Conservation (phyloP, 2,329 filamentous ascomycete genomes). For the Colletotrichum sojae region DNA sequence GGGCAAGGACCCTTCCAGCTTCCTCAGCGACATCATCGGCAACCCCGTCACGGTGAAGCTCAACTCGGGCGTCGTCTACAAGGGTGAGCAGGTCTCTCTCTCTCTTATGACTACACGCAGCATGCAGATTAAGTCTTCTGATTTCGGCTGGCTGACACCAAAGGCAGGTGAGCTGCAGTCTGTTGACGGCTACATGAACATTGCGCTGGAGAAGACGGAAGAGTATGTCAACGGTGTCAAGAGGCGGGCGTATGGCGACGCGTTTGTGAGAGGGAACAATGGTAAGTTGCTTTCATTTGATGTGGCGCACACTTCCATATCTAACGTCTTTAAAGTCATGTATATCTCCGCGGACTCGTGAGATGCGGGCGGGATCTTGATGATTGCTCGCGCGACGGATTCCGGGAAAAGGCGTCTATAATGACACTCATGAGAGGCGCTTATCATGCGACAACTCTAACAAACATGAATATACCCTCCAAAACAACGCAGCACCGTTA, state of each 20-base stretch:
- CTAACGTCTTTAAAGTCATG: conserved; percentile 66
- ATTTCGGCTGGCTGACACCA: conserved; percentile 39
- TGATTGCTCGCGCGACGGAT: not conserved
- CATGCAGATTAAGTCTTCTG: not conserved
- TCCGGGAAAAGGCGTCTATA: conserved; percentile 7
- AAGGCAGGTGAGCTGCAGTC: conserved; percentile 89
- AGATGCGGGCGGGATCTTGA: not conserved
- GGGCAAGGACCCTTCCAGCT: conserved; percentile 92
- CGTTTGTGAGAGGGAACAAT: conserved; percentile 96
- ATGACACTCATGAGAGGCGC: conserved; percentile 5
- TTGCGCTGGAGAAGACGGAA: conserved; percentile 94
- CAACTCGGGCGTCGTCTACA: conserved; percentile 98
- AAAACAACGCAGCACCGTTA: not conserved
- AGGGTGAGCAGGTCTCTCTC: conserved; percentile 70
- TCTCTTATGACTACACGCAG: not conserved
- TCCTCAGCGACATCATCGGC: conserved; percentile 94
- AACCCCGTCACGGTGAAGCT: conserved; percentile 96
- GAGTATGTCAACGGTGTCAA: conserved; percentile 91
- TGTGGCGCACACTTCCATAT: not conserved
- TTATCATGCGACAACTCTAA: conserved; percentile 24
- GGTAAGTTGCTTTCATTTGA: conserved; percentile 67
- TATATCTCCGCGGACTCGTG: conserved; percentile 77
- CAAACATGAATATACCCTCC: conserved; percentile 38
- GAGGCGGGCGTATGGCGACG: conserved; percentile 89
- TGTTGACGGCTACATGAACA: conserved; percentile 99